phyloP scores from a whole-genome alignment of 2,329 filamentous ascomycete genomes.

The Cladosporium sphaerospermum region DNA sequence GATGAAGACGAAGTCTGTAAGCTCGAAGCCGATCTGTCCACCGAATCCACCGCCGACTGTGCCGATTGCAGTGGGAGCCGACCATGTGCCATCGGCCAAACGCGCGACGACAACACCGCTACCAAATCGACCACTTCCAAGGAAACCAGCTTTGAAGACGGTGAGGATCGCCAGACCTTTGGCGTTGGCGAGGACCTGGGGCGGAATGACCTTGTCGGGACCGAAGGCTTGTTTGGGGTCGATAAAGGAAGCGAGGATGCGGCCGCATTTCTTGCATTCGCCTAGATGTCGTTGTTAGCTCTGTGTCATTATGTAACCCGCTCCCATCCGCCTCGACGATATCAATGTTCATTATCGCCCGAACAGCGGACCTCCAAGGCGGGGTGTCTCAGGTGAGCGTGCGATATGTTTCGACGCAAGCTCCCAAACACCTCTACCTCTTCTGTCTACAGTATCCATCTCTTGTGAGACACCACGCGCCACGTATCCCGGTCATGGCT shows the following conservation, averaged over 20 bases:
- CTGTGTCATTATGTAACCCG: background rate
- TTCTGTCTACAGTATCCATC: no score
- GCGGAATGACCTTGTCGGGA: slow-evolving; percentile 95
- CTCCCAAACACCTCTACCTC: no score
- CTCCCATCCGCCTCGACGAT: background rate
- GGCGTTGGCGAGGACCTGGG: slow-evolving; percentile 78
- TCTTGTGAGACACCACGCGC: background rate
- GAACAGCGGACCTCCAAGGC: no score
- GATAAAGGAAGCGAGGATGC: slow-evolving; percentile 90
- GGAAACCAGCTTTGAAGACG: slow-evolving; percentile 79
- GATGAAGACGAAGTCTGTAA: slow-evolving; percentile 96
- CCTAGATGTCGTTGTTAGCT: slow-evolving; percentile 47
- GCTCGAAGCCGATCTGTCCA: slow-evolving; percentile 79
- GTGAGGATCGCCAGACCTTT: slow-evolving; percentile 87
- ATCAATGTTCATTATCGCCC: no score
- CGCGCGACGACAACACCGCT: slow-evolving; percentile 77
- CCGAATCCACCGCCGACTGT: slow-evolving; percentile 77
- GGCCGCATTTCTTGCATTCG: slow-evolving; percentile 95
- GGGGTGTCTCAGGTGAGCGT: no score
- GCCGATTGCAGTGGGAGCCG: slow-evolving; percentile 72
- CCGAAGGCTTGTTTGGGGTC: slow-evolving; percentile 90
- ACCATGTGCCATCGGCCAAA: slow-evolving; percentile 71
- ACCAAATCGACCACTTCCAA: slow-evolving; percentile 75
- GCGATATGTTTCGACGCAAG: no score
- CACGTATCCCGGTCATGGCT: background rate